Percentiles rank a stretch among this genome's conserved stretches.
Evolutionary conservation across 2,329 filamentous ascomycete species (phyloP).

Genomic region (Fusarium austroafricanum): DNA sequence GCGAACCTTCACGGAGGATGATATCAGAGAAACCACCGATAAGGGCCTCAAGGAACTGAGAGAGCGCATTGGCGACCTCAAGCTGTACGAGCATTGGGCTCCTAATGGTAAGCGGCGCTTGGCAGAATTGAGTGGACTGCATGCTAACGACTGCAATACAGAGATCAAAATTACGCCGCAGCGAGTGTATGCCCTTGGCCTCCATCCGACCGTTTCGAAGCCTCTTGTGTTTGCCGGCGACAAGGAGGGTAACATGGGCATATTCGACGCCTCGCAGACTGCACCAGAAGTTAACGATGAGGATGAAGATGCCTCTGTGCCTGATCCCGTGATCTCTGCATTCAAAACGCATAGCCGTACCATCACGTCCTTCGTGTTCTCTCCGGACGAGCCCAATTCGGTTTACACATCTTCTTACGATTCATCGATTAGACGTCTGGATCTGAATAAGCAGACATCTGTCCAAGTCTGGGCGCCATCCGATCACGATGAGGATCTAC

Average conservation of each 20-base stretch:
- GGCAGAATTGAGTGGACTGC: too few species aligned
- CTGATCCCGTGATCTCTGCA: slow-evolving; percentile 84
- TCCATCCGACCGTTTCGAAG: slow-evolving; percentile 89
- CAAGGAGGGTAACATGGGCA: slow-evolving; percentile 89
- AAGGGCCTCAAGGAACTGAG: slow-evolving; percentile 79
- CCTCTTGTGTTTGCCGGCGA: slow-evolving; percentile 93
- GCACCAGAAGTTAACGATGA: slow-evolving; percentile 70
- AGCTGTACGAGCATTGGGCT: slow-evolving; percentile 85
- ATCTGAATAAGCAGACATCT: slow-evolving; percentile 82
- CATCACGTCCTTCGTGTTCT: slow-evolving; percentile 85
- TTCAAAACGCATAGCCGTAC: slow-evolving; percentile 92
- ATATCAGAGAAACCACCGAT: slow-evolving; percentile 82
- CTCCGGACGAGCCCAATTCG: slow-evolving; percentile 76
- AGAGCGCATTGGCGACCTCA: slow-evolving; percentile 79
- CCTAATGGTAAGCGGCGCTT: slow-evolving; percentile 72
- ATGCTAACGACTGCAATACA: slow-evolving; percentile 48
- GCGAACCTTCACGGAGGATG: slow-evolving; percentile 86
- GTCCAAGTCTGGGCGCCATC: slow-evolving; percentile 83
- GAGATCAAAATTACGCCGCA: slow-evolving; percentile 94
- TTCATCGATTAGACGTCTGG: slow-evolving; percentile 87
- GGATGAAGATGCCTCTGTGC: slow-evolving; percentile 73
- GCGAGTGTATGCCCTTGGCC: slow-evolving; percentile 84
- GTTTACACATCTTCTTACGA: slow-evolving; percentile 93
- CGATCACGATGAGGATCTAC: slow-evolving; percentile 76
- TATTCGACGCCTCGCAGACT: slow-evolving; percentile 88